Evolutionary conservation across 2,329 filamentous ascomycete genomes (phyloP).

Genomic region (Fusarium decemcellulare): DNA sequence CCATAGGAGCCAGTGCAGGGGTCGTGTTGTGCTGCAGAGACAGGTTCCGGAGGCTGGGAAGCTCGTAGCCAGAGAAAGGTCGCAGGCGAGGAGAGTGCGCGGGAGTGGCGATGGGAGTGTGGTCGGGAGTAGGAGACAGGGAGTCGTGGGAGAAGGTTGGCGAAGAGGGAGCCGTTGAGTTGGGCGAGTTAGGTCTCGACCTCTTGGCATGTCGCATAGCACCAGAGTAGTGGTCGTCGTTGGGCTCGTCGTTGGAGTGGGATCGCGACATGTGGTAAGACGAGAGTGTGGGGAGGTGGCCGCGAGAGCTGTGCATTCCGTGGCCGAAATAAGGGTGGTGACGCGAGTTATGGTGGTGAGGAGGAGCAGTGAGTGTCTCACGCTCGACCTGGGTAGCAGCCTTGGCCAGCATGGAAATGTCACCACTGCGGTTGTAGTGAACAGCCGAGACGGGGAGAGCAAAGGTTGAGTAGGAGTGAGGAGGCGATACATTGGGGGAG

Average conservation of each 20-base stretch:
- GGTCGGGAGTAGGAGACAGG: constrained; percentile 93
- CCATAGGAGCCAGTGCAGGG: constrained; percentile 71
- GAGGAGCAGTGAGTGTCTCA: constrained; percentile 62
- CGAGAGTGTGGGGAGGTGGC: constrained; percentile 81
- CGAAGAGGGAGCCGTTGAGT: constrained; percentile 95
- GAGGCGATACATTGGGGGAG: constrained; percentile 97
- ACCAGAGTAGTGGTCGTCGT: constrained; percentile 82
- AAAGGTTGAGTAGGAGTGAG: constrained; percentile 87
- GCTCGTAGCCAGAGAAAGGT: constrained; percentile 82
- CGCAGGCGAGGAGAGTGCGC: constrained; percentile 94
- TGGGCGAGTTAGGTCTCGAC: constrained; percentile 92
- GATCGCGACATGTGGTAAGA: constrained; percentile 96
- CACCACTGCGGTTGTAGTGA: constrained; percentile 64
- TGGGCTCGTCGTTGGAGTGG: constrained; percentile 83
- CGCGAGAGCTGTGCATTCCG: constrained; percentile 64
- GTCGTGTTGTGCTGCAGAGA: constrained; percentile 67
- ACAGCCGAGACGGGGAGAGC: constrained; percentile 65
- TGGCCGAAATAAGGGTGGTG: constrained; percentile 70
- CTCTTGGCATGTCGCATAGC: constrained; percentile 83
- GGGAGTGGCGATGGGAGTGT: constrained; percentile 97
- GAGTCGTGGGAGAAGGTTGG: constrained; percentile 98
- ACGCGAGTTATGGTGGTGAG: constrained; percentile 60
- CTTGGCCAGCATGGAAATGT: constrained; percentile 73
- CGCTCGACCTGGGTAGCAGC: constrained; percentile 74
- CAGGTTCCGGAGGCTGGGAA: constrained; percentile 85